A percentile compares a stretch with the other conserved stretches of the same genome.
Evolutionary conservation across 331 rosid species (phyloP).

Genomic region (Saraca asoca): DNA sequence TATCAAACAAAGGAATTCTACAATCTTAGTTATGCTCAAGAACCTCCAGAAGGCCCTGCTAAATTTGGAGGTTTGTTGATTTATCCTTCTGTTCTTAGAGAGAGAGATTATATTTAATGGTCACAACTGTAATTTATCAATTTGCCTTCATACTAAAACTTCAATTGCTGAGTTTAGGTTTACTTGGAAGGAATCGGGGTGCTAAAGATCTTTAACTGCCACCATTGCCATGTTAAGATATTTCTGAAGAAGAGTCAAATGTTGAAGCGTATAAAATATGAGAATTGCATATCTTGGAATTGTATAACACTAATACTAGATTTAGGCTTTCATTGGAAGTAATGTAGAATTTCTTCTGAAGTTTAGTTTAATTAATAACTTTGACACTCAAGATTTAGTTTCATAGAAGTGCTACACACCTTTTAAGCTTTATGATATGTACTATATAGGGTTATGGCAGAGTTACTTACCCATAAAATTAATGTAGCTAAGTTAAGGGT

Average conservation of each 20-base stretch:
- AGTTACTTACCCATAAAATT: too few relatives aligned
- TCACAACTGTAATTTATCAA: conserved; percentile 21
- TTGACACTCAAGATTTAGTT: background rate
- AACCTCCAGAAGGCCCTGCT: conserved; percentile 82
- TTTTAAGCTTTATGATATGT: background rate
- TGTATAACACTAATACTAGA: background rate
- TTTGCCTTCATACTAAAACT: too few relatives aligned
- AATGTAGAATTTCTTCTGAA: background rate
- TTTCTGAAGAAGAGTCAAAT: background rate
- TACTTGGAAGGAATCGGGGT: background rate
- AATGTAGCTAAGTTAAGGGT: too few relatives aligned
- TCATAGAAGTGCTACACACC: background rate
- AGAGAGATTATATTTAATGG: conserved; percentile 22
- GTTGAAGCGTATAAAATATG: background rate
- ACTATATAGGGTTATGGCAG: too few relatives aligned
- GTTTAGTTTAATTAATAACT: background rate
- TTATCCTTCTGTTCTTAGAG: conserved; percentile 28
- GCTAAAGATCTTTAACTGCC: background rate
- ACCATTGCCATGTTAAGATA: conserved; percentile 7
- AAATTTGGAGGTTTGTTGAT: conserved; percentile 88
- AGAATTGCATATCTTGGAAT: background rate
- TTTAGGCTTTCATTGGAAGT: background rate
- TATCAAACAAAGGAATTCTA: conserved; percentile 87
- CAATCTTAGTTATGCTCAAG: conserved; percentile 84
- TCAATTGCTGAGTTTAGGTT: conserved; percentile 1